Base-by-base conservation (phyloP, 768 basidiomycete species). In the Lyophyllum decastes region DNA sequence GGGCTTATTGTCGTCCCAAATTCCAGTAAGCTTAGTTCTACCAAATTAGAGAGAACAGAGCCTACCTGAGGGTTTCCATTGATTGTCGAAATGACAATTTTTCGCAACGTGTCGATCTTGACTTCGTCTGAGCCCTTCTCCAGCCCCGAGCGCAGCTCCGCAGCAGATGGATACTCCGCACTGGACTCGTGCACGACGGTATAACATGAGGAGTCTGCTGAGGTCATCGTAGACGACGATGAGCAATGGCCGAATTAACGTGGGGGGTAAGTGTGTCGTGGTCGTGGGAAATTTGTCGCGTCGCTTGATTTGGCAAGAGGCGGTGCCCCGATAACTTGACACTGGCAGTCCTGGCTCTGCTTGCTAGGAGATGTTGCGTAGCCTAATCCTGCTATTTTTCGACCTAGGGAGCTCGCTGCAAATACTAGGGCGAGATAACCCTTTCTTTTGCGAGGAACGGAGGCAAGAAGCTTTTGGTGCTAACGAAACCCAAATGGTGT, bases 71-170 rank as follows among this genome's bases (percentile, higher is more conserved):
- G 81, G 73, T 93, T 94, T 34, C 95, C 96, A 79, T 96, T 98
- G 74, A 97, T 88, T 46, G 94, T 98, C 35, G 91, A 86, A 55
- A 94, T 82, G 61, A 98, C 89, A 75, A 98, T 95, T 79, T 87
- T 89, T 71, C 94, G 85, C 83, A 98, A 86, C 69, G 94, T 92
- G 78, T 98, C 95, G 66, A 96, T 78, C 78, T 97, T 98, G 78
- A 95, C 88, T 64, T 98, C 96, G 73, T 98, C 95, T 21, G 92
- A 88, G 55, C 96, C 95, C 76, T 97, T 98, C 77, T 99, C 92
- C 49, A 98, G 80, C 34, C 86, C 81, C 58, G 86, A 80, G 61
- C 92, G 83, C 48, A 97, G 82, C 63, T 98, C 95, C 61, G 88
- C 82, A 1, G 84, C 83, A n/a, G 90, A 86, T 6, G 90, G 92